Evolutionary conservation across 192 early-diverging fungal genomes (phyloP), one percentile per base, ranked within the genome.

Genomic region (Backusella parvicylindrica): DNA sequence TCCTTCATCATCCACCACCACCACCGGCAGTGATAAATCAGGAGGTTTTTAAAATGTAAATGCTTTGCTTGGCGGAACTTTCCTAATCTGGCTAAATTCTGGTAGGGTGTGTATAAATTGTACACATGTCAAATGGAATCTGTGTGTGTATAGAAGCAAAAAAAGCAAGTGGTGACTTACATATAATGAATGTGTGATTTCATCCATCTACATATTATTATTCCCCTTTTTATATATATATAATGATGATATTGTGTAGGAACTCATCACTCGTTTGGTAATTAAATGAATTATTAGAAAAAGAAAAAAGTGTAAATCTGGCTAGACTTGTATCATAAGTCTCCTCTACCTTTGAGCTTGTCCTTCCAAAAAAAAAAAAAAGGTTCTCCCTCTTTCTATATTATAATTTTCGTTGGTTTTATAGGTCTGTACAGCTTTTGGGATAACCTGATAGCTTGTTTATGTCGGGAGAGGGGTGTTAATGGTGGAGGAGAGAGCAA

Each of bases 361-460:
- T 56, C 8, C 21, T 56, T 26, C 18, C 6, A 1, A 6, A 6
- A 65, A 65, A 63, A 63, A 47, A 47, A 47, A n/a, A 41, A 13
- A 41, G 1, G 1, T 3, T 6, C 50, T 6, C 23, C 50, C 2
- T 9, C 15, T 66, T 66, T 66, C 26, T 12, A 60, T 56, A 9
- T 26, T 60, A 23, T 28, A 60, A 60, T 26, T 60, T 11, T 13
- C 53, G 53, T 60, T 60, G 21, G 21, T 23, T 28, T 18, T 56
- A 28, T 60, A 60, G 23, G 12, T 11, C 3, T 26, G 9, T 60
- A 60, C 21, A 56, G 50, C 9, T 56, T 56, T 56, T 56, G 50
- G 50, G 50, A 60, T 30, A 43, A 60, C 53, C 23, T 60, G 53
- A 23, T 60, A 38, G 66, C 66, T 36, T 68, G 36, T 68, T 68